Percentiles rank a stretch among this genome's conserved stretches.
phyloP scores from a whole-genome alignment of 768 basidiomycete species.

The Cubamyces lactineus region DNA sequence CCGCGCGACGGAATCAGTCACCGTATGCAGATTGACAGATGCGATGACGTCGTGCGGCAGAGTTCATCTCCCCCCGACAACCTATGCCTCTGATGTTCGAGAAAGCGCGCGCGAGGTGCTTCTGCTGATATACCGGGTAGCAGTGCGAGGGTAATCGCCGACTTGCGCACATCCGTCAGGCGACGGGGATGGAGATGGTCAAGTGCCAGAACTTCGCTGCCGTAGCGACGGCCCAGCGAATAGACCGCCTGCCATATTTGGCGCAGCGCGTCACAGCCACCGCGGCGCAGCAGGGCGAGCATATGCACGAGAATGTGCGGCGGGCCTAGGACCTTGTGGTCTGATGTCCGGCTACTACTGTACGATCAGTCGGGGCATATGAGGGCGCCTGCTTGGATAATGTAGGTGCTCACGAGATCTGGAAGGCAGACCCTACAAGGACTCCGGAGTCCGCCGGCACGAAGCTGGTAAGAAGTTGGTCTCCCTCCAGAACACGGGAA shows the following conservation, averaged over 20 bases:
- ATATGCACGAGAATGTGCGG: conserved; percentile 3
- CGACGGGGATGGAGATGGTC: not conserved
- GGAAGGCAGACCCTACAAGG: too few species aligned
- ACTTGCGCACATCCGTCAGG: not conserved
- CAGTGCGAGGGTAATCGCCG: not conserved
- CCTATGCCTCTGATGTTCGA: conserved; percentile 1
- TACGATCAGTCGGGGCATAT: not conserved
- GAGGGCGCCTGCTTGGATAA: not conserved
- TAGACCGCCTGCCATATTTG: conserved; percentile 8
- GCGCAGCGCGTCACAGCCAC: conserved; percentile 10
- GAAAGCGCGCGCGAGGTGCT: not conserved
- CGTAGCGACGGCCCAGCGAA: conserved; percentile 12
- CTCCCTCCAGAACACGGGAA: too few species aligned
- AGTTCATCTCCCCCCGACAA: not conserved
- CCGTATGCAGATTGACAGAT: conserved; percentile 8
- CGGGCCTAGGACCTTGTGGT: not conserved
- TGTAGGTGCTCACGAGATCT: too few species aligned
- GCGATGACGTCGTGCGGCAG: not conserved
- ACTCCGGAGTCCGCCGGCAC: too few species aligned
- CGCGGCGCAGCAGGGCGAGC: conserved; percentile 7
- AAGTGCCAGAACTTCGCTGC: not conserved
- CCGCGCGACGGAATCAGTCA: too few species aligned
- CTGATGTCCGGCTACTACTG: not conserved
- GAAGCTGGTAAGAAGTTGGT: too few species aligned
- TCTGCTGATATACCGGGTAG: not conserved